These are phyloP conservation scores for Tubosaeta brunneosetosa DNA, from an alignment of 768 basidiomycete species.

Conservation along the genomic window DNA sequence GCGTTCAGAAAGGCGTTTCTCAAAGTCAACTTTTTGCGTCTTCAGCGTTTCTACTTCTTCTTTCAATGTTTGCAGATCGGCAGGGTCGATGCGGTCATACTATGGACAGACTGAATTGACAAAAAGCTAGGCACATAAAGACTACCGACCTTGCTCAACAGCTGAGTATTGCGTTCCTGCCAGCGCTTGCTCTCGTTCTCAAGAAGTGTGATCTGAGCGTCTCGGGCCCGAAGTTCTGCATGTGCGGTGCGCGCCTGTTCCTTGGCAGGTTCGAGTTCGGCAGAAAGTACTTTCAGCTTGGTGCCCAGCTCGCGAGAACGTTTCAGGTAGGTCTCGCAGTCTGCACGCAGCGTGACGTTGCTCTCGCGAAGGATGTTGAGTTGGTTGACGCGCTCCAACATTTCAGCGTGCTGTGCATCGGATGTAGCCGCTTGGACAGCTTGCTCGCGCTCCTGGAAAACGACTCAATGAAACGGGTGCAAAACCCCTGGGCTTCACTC, in stretches of 20 bases:
- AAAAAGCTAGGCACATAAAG: not conserved
- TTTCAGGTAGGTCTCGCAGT: conserved; percentile 67
- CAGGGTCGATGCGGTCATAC: conserved; percentile 88
- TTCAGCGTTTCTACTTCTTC: conserved; percentile 62
- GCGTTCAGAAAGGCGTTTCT: conserved; percentile 27
- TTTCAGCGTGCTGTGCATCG: conserved; percentile 75
- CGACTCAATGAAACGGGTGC: not conserved
- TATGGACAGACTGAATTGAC: conserved; percentile 23
- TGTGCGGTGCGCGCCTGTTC: conserved; percentile 61
- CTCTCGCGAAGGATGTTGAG: conserved; percentile 83
- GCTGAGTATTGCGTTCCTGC: conserved; percentile 79
- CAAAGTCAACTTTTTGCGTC: conserved; percentile 34
- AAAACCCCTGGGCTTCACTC: conserved; percentile 6
- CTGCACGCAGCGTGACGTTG: conserved; percentile 78
- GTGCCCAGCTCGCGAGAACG: conserved; percentile 62
- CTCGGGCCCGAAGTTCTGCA: conserved; percentile 72
- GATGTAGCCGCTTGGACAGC: conserved; percentile 67
- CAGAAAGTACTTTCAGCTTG: conserved; percentile 52
- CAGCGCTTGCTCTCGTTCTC: conserved; percentile 76
- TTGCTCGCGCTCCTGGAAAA: conserved; percentile 69
- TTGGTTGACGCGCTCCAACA: conserved; percentile 83
- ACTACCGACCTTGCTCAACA: conserved; percentile 66
- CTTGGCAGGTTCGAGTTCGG: conserved; percentile 69
- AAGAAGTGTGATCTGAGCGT: conserved; percentile 60
- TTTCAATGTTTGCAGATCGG: conserved; percentile 74